Percentiles rank a stretch among this genome's conserved stretches.
phyloP scores from a whole-genome alignment of 495 filamentous ascomycete species.

The Xylaria cubensis region DNA sequence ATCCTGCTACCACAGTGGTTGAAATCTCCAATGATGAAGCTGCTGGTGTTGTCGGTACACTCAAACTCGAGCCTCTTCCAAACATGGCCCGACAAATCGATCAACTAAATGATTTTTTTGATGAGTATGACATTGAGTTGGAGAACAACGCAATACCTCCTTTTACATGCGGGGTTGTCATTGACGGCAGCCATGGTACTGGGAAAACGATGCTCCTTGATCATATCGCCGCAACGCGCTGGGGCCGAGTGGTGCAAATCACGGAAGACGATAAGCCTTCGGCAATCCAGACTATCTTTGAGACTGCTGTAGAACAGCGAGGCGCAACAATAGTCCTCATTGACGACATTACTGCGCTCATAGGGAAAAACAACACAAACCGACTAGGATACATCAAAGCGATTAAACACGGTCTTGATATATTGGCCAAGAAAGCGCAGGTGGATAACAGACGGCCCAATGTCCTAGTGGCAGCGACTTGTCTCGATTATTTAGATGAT shows the following conservation, averaged over 20 bases:
- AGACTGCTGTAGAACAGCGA: conserved; percentile 70
- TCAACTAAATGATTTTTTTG: conserved; percentile 70
- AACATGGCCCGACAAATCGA: conserved; percentile 69
- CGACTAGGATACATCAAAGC: conserved; percentile 54
- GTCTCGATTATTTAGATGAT: conserved; percentile 73
- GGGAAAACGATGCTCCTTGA: conserved; percentile 78
- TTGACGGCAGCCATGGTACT: conserved; percentile 84
- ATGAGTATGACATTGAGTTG: conserved; percentile 57
- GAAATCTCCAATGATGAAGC: conserved; percentile 41
- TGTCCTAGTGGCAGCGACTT: conserved; percentile 73
- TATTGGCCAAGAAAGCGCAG: conserved; percentile 46
- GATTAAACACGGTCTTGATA: conserved; percentile 61
- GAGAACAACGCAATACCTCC: conserved; percentile 40
- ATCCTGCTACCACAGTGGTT: conserved; percentile 46
- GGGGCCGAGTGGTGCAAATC: conserved; percentile 70
- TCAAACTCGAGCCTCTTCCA: conserved; percentile 60
- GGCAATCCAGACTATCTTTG: conserved; percentile 72
- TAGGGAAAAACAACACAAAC: conserved; percentile 65
- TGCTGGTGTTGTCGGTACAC: conserved; percentile 36
- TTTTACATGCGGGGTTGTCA: conserved; percentile 64
- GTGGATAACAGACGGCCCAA: conserved; percentile 45
- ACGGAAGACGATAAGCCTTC: conserved; percentile 61
- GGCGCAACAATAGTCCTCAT: conserved; percentile 81
- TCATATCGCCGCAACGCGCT: conserved; percentile 69
- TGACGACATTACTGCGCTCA: conserved; percentile 79